Evolutionary conservation across 202 grass and related monocot species (phyloP), one percentile per base, ranked within the genome.

Genomic region (Setaria viridis): DNA sequence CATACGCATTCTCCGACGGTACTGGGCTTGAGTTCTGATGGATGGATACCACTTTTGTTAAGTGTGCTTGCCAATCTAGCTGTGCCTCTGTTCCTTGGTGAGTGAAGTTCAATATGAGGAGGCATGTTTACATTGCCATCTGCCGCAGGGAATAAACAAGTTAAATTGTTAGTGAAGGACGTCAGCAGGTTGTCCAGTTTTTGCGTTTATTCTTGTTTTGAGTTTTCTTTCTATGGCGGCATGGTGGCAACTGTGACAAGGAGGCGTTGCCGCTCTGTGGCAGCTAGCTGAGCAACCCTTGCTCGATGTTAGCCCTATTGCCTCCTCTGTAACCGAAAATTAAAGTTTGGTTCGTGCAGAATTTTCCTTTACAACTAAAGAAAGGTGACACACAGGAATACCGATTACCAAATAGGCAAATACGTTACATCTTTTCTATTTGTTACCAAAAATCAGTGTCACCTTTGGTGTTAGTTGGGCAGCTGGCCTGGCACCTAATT

Each of bases 241-340:
- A 46, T 65, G 30, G 2, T 55, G 19, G 9, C 11, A 19, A 49
- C 11, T 13, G 35, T 11, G 32, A 76, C 51, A 62, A 51, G 35
- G 43, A 32, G 37, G 21, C 34, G 54, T 20, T 17, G 9, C n/a
- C 1, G 6, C 2, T 16, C 16, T 20, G 33, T 56, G 49, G 11
- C 10, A 76, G 43, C 9, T 70, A 49, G 41, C 6, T 0, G 14
- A 37, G 20, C 69, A 63, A 19, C 11, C 6, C 0, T 8, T 30
- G 11, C 7, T 20, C 1, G 1, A 29, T 11, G 56, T 59, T 73
- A 56, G 19, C 55, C 9, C 2, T 81, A 3, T 4, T 19, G 1
- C 72, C 5, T 9, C 34, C 25, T 71, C 25, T 70, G 21, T 30
- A 81, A n/a, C 53, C 21, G 43, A 85, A 20, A 70, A 53, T 67